Conservation (phyloP, 1,284 basidiomycete genomes). For the Gomphus bonarii region DNA sequence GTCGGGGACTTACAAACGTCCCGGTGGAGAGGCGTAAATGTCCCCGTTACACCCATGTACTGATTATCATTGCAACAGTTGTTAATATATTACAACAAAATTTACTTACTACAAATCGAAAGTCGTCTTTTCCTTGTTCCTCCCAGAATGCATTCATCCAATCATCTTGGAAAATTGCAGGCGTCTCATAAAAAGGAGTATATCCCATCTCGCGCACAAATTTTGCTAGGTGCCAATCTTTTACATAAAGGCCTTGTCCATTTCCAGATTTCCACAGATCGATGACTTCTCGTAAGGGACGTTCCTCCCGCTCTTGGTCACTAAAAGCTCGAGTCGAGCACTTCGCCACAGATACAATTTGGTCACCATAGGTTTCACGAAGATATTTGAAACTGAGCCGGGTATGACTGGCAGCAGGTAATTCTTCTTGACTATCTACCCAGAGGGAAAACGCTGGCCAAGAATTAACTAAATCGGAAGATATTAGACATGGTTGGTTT, state of each 20-base stretch:
- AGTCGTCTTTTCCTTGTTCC: constrained; percentile 19
- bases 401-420: background rate
- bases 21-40: constrained; percentile 32
- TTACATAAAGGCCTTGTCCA: constrained; percentile 31
- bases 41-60: constrained; percentile 31
- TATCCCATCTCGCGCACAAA: constrained; percentile 19
- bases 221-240: constrained; percentile 43
- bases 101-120: constrained; percentile 20
- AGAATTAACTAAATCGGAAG: background rate
- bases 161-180: constrained; percentile 35
- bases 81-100: background rate
- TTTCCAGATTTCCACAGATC: constrained; percentile 24
- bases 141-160: constrained; percentile 32
- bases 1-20: constrained; percentile 31
- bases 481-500: constrained; percentile 6
- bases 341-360: constrained; percentile 26
- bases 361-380: constrained; percentile 18
- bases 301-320: constrained; percentile 11
- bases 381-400: constrained; percentile 5
- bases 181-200: constrained; percentile 30
- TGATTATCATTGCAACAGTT: constrained; percentile 8
- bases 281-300: constrained; percentile 23
- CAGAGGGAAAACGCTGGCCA: constrained; percentile 6
- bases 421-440: background rate
- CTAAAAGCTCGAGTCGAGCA: constrained; percentile 22